Percentiles rank a stretch among this genome's conserved stretches.
These are phyloP conservation scores for Rhizopus arrhizus DNA, from an alignment of 371 early-diverging fungal species.

Conservation along the genomic window DNA sequence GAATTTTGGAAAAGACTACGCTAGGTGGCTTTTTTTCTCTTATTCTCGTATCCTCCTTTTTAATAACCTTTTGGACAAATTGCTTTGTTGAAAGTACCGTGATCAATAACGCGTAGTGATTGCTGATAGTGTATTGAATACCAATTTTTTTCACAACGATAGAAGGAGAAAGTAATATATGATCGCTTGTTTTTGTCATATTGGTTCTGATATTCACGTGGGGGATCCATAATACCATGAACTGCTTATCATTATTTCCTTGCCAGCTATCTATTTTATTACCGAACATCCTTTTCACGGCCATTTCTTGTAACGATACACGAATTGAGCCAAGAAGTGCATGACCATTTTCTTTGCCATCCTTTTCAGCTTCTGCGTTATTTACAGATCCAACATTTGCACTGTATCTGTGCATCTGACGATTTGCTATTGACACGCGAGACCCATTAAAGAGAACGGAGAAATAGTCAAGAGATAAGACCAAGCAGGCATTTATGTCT, in stretches of 20 bases:
- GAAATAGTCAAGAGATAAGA: slow-evolving; percentile 16
- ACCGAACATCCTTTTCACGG: slow-evolving; percentile 19
- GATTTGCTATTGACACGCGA: slow-evolving; percentile 13
- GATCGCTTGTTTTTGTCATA: background rate
- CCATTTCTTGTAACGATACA: slow-evolving; percentile 18
- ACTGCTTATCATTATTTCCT: slow-evolving; percentile 10
- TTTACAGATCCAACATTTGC: slow-evolving; percentile 3
- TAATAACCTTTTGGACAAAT: background rate
- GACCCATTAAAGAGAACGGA: slow-evolving; percentile 33
- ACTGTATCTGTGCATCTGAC: slow-evolving; percentile 4
- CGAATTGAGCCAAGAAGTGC: slow-evolving; percentile 16
- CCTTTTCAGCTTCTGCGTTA: slow-evolving; percentile 1
- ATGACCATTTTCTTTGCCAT: slow-evolving; percentile 3
- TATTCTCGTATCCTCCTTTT: background rate
- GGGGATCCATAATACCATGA: slow-evolving; percentile 40
- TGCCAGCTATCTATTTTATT: slow-evolving; percentile 3
- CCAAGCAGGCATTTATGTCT: slow-evolving; percentile 22
- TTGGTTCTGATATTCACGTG: slow-evolving; percentile 28
- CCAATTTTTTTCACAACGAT: slow-evolving; percentile 38
- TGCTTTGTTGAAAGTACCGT: slow-evolving; percentile 15
- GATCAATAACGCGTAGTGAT: slow-evolving; percentile 38
- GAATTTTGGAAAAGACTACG: slow-evolving; percentile 14
- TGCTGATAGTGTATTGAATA: slow-evolving; percentile 27
- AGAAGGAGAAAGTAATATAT: slow-evolving; percentile 14
- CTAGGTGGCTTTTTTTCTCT: background rate